These are phyloP conservation scores for Alternaria solani DNA, from an alignment of 2,329 filamentous ascomycete genomes.

Conservation along the genomic window DNA sequence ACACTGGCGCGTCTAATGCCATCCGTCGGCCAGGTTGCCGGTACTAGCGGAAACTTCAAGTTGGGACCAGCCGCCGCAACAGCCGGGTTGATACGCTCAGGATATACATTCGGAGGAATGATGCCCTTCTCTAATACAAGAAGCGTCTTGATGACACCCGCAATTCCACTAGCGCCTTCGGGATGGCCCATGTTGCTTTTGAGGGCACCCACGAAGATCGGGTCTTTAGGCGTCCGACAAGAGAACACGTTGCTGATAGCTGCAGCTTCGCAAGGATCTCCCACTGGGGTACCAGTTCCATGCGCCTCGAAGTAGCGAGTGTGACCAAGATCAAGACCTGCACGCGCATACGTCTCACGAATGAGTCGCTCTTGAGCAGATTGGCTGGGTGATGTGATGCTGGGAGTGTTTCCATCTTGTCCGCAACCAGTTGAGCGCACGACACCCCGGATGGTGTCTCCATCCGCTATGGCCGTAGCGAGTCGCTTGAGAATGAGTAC, in stretches of 20 bases:
- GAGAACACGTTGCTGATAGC: constrained; percentile 26
- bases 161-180: constrained; percentile 50
- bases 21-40: constrained; percentile 19
- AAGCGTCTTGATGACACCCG: constrained; percentile 49
- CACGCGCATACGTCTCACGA: constrained; percentile 46
- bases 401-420: constrained; percentile 28
- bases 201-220: constrained; percentile 26
- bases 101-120: constrained; percentile 19
- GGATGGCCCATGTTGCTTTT: constrained; percentile 50
- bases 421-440: constrained; percentile 37
- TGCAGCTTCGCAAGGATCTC: constrained; percentile 35
- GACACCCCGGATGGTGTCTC: constrained; percentile 40
- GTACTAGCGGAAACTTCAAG: constrained; percentile 17
- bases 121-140: constrained; percentile 50
- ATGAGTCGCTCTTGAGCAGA: constrained; percentile 53
- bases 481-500: constrained; percentile 38
- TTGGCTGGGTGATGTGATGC: constrained; percentile 45
- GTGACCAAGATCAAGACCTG: constrained; percentile 41
- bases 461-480: constrained; percentile 23
- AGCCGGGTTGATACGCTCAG: constrained; percentile 37
- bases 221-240: constrained; percentile 20
- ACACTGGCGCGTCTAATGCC: constrained; percentile 28
- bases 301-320: constrained; percentile 39
- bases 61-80: constrained; percentile 18
- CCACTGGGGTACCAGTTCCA: constrained; percentile 62